Evolutionary conservation across 2,329 filamentous ascomycete genomes (phyloP).

Genomic region (Pseudogymnoascus sp.): DNA sequence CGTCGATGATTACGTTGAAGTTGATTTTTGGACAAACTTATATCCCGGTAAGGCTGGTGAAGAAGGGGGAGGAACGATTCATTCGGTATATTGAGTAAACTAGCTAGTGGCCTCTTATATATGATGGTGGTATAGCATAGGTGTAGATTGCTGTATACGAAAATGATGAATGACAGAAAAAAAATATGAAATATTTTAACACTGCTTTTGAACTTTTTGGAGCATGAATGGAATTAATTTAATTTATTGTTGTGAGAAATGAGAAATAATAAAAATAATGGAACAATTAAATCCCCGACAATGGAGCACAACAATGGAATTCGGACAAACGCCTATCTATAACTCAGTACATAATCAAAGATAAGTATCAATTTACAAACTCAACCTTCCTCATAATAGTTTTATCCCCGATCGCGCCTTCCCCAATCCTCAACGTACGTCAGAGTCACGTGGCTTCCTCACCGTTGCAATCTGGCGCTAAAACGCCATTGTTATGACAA

Average conservation of each 20-base stretch:
- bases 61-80: conserved; percentile 63
- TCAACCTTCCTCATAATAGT: neutral
- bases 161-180: neutral
- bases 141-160: neutral
- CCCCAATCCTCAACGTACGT: neutral
- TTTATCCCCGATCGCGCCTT: neutral
- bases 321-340: neutral
- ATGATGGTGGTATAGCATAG: neutral
- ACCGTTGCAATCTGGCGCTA: conserved; percentile 5
- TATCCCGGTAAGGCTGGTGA: conserved; percentile 59
- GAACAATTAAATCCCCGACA: neutral
- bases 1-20: conserved; percentile 63
- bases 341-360: neutral
- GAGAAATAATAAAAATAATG: neutral
- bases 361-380: neutral
- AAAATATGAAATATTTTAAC: neutral
- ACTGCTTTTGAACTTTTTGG: neutral
- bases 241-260: neutral
- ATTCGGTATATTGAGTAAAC: conserved; percentile 27
- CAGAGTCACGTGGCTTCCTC: neutral
- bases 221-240: neutral
- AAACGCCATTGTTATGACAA: conserved; percentile 9
- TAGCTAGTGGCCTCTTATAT: neutral
- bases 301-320: neutral
- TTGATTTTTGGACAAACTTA: conserved; percentile 46